Evolutionary conservation across 176 grass and related monocot genomes (phyloP).

Genomic region (Musa schizocarpa): DNA sequence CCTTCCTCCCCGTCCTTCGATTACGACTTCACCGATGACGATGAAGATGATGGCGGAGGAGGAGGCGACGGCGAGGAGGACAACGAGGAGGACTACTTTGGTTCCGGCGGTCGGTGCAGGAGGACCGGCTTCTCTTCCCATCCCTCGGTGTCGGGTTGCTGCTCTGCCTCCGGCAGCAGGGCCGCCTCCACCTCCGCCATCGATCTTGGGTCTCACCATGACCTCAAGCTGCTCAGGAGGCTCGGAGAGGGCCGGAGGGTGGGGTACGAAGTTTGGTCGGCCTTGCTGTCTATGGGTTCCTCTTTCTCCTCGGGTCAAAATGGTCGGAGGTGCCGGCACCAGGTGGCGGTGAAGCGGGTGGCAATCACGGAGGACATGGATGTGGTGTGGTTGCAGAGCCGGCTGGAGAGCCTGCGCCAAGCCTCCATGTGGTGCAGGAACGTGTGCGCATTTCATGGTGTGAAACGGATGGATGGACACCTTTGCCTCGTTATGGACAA

Average conservation of each 20-base stretch:
- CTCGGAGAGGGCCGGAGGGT: constrained; percentile 50
- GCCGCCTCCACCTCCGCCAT: constrained; percentile 23
- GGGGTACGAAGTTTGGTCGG: constrained; percentile 76
- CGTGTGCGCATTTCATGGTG: constrained; percentile 70
- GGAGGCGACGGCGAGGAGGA: constrained; percentile 14
- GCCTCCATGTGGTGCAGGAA: constrained; percentile 80
- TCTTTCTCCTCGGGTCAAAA: constrained; percentile 9
- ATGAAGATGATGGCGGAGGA: constrained; percentile 25
- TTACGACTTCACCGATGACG: constrained; percentile 30
- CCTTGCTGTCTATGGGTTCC: constrained; percentile 43
- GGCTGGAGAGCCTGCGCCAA: constrained; percentile 62
- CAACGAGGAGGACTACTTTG: constrained; percentile 57
- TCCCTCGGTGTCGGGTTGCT: constrained; percentile 20
- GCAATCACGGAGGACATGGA: constrained; percentile 41
- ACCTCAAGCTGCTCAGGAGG: constrained; percentile 55
- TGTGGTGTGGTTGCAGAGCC: constrained; percentile 48
- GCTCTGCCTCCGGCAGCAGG: neutral
- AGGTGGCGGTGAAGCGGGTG: constrained; percentile 81
- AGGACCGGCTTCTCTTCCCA: neutral
- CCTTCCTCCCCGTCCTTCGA: constrained; percentile 70
- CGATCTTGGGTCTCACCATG: constrained; percentile 77
- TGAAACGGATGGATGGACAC: constrained; percentile 41
- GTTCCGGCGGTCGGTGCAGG: constrained; percentile 8
- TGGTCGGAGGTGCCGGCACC: constrained; percentile 59
- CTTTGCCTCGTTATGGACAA: constrained; percentile 93